Base-by-base conservation (phyloP, 345 rosid species). In the Rhodamnia rubescens region DNA sequence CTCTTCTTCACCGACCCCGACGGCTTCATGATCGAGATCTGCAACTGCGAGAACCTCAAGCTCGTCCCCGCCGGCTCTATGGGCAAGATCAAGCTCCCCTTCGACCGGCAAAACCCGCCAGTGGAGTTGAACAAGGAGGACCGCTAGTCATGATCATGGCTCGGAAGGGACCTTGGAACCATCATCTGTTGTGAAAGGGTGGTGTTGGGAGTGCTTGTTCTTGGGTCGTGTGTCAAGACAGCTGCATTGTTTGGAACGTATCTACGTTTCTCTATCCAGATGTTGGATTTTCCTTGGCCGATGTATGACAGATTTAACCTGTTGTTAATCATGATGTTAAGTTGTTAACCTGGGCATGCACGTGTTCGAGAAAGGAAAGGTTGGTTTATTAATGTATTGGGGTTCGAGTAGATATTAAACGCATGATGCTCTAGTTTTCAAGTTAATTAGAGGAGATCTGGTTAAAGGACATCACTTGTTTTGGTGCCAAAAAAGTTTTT, bases 11-110 rank as follows among this genome's bases (percentile, higher is more conserved):
- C 88, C n/a, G 94, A 95, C 14, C 94, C 96, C 7, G 96, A 94
- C 58, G 96, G 96, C 0, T 92, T 91, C 89, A 93, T 94, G 98
- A 90, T 96, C 29, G 98, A 96, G 91, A 94, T 96, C 14, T 95
- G 98, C 84, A 94, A 92, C 87, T 96, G 98, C 21, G 95, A 96
- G 91, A 94, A 96, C 89, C 89, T 96, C 1, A 92, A 90, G 84
- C 92, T 96, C 83, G 91, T 92, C 32, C 98, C 93, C n/a, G 82
- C 87, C 32, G 86, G 88, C 69, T 89, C 91, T 1, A 18, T 85
- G 20, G 89, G 89, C 64, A 83, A 84, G 56, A 88, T 90, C 26
- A 87, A 84, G 86, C 89, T 87, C 18, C 91, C 90, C 2, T 3
- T 6, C 9, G 90, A 87, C 47, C 74, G 87, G 7, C 92, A 90